A percentile compares a stretch with the other conserved stretches of the same genome.
Conservation (phyloP, 495 filamentous ascomycete species). For the Neurospora sp. region DNA sequence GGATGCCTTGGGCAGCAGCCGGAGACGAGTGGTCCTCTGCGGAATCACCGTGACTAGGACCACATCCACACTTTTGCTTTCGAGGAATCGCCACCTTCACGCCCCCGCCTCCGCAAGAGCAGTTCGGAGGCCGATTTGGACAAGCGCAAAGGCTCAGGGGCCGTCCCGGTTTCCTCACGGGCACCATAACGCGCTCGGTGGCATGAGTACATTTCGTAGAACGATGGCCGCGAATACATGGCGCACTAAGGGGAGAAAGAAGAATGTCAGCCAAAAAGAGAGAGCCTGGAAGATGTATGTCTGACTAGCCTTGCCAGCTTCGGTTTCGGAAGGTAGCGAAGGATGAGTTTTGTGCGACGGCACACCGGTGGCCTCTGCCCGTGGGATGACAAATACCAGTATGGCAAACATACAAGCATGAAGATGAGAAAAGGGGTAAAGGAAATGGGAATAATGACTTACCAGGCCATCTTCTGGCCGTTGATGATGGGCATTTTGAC, state of each 20-base stretch:
- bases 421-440: conserved; percentile 4
- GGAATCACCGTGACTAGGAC: neutral
- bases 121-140: conserved; percentile 36
- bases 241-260: conserved; percentile 44
- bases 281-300: neutral
- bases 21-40: conserved; percentile 11
- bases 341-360: neutral
- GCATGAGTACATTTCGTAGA: conserved; percentile 76
- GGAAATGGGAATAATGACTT: conserved; percentile 17
- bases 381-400: conserved; percentile 6
- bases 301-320: neutral
- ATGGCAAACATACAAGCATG: neutral
- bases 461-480: conserved; percentile 52
- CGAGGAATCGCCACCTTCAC: conserved; percentile 45
- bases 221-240: conserved; percentile 78
- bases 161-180: conserved; percentile 71
- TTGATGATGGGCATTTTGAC: conserved; percentile 45
- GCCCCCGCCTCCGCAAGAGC: conserved; percentile 37
- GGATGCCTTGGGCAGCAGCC: neutral
- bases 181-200: conserved; percentile 61
- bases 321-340: neutral
- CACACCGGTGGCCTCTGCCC: neutral
- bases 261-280: conserved; percentile 15
- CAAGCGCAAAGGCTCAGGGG: conserved; percentile 72
- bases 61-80: conserved; percentile 40